Evolutionary conservation across 352 stramenopile species (phyloP), one percentile per base, ranked within the genome.

Genomic region (Achlya hypogyna): DNA sequence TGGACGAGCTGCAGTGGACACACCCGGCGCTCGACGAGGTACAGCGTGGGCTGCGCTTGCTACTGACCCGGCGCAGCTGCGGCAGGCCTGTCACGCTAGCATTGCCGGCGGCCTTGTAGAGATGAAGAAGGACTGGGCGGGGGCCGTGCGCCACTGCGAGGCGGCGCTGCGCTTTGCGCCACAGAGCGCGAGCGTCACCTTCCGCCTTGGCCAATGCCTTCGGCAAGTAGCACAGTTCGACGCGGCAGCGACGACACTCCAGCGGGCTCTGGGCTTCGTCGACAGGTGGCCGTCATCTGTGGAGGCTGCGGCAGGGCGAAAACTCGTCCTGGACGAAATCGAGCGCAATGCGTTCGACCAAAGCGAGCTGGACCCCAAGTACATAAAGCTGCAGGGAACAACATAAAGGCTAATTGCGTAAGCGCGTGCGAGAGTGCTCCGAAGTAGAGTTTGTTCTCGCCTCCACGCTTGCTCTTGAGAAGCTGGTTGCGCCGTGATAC

Each of bases 71-170:
- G 12, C 43, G 8, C 59, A 67, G 60, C 43, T 67, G 16, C 42
- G 60, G 5, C 27, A 35, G 18, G 60, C 60, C 16, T 67, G 60
- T 38, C 60, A 67, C 23, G 28, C 51, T 25, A 67, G 47, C 25
- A 67, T 67, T 51, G 60, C 60, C 2, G 47, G 60, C 34, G 60
- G 60, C 29, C 51, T 58, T 34, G 28, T 67, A 10, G 60, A 67
- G 22, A 59, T 58, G 60, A 54, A 43, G 2, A 67, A 67, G 51
- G 12, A 67, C n/a, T 45, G 49, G 42, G 25, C 12, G 4, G 20
- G 10, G n/a, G 60, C 60, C 4, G 27, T 58, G 9, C 23, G 47
- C 29, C 60, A 67, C 51, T 60, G 45, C 43, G 14, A 45, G 18
- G 51, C 60, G 16, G 42, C 25, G 9, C 42, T 67, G 22, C 25